These are phyloP conservation scores for Paulownia fortunei DNA, from an alignment of 257 asterid species.

Conservation along the genomic window DNA sequence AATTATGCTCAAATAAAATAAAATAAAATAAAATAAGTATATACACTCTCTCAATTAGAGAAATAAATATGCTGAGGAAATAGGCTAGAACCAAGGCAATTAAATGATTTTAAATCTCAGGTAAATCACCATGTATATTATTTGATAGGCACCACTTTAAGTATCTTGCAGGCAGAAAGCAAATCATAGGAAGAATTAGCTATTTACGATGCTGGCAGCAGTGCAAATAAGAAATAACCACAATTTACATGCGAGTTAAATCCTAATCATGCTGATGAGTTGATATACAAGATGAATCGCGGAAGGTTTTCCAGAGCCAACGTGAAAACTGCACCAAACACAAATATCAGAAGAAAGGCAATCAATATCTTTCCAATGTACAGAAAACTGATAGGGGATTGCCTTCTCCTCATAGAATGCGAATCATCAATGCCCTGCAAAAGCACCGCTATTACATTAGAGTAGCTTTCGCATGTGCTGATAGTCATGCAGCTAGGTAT, in stretches of 20 bases:
- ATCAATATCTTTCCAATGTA: slow-evolving; percentile 75
- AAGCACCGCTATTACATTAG: slow-evolving; percentile 23
- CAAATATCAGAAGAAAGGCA: slow-evolving; percentile 66
- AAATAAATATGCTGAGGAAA: too few relatives aligned
- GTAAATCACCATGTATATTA: neutral
- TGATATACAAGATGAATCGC: slow-evolving; percentile 51
- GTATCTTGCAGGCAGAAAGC: neutral
- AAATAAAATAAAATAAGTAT: too few relatives aligned
- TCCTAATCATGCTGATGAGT: slow-evolving; percentile 30
- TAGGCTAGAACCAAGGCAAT: neutral
- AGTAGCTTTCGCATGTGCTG: neutral
- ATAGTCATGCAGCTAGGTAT: neutral
- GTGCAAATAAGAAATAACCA: neutral
- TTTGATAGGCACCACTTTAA: neutral
- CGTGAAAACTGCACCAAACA: slow-evolving; percentile 72
- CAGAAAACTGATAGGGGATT: slow-evolving; percentile 36
- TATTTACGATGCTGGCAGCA: neutral
- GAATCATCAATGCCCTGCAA: slow-evolving; percentile 52
- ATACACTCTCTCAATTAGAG: neutral
- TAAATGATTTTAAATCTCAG: too few relatives aligned
- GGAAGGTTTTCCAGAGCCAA: slow-evolving; percentile 86
- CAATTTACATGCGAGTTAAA: neutral
- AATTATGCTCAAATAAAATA: too few relatives aligned
- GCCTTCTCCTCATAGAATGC: slow-evolving; percentile 8
- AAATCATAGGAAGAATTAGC: neutral